phyloP scores from a whole-genome alignment of 2,329 filamentous ascomycete species.

The Furcasterigmium sp. region DNA sequence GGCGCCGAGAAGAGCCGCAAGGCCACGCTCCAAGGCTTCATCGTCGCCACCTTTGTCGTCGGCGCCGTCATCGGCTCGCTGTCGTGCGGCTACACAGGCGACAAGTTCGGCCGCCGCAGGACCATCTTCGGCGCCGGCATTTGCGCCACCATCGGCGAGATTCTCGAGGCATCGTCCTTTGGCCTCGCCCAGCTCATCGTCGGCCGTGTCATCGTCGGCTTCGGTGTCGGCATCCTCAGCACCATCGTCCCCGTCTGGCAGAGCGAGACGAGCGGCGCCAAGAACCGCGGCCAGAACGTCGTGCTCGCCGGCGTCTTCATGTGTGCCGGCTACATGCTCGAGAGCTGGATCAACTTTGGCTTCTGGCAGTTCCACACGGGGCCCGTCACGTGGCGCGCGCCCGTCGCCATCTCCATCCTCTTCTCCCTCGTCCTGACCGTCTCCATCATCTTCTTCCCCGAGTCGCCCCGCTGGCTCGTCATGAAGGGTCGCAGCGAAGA shows the following conservation, averaged over 20 bases:
- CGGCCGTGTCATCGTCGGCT: slow-evolving; percentile 43
- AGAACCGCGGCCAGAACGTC: slow-evolving; percentile 36
- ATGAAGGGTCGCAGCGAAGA: slow-evolving; percentile 25
- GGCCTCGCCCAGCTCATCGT: slow-evolving; percentile 42
- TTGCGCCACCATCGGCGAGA: slow-evolving; percentile 44
- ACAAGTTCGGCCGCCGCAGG: slow-evolving; percentile 42
- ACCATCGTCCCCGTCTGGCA: slow-evolving; percentile 35
- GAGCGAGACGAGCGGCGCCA: slow-evolving; percentile 29
- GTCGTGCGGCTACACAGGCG: slow-evolving; percentile 30
- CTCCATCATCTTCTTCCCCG: slow-evolving; percentile 27
- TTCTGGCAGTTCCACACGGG: slow-evolving; percentile 27
- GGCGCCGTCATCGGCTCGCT: slow-evolving; percentile 30
- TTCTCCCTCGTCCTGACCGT: slow-evolving; percentile 25
- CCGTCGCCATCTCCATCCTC: slow-evolving; percentile 26
- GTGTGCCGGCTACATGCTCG: slow-evolving; percentile 23
- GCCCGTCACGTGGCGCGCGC: slow-evolving; percentile 24
- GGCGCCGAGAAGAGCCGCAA: slow-evolving; percentile 22
- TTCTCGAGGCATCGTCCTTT: slow-evolving; percentile 41
- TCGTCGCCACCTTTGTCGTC: slow-evolving; percentile 29
- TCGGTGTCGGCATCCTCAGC: slow-evolving; percentile 33
- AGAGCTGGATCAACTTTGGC: slow-evolving; percentile 40
- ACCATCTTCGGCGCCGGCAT: slow-evolving; percentile 42
- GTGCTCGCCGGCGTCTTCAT: slow-evolving; percentile 22
- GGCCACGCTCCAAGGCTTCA: slow-evolving; percentile 29
- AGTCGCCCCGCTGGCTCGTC: slow-evolving; percentile 30